These are phyloP conservation scores for Kwoniella mangroviensis DNA, from an alignment of 768 basidiomycete genomes.

Conservation along the genomic window DNA sequence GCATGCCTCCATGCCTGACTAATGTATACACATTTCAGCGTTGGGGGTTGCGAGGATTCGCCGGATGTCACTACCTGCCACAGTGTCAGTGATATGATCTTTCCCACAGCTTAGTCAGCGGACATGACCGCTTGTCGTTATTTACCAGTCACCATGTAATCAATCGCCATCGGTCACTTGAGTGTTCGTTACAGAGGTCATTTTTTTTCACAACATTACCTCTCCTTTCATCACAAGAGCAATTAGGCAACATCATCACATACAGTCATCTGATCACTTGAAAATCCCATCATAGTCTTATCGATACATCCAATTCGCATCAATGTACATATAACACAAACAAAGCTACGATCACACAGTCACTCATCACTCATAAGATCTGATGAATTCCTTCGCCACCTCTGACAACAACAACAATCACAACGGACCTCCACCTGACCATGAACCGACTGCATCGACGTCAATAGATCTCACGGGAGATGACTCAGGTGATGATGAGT, in stretches of 20 bases:
- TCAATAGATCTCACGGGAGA: constrained; percentile 28
- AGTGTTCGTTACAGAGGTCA: not conserved
- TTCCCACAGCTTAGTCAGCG: constrained; percentile 57
- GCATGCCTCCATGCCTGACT: not conserved
- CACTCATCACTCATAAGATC: not conserved
- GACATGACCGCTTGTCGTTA: constrained; percentile 13
- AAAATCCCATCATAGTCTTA: not conserved
- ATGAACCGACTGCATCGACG: not conserved
- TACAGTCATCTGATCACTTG: not conserved
- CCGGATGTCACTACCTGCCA: not conserved
- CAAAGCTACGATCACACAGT: not conserved
- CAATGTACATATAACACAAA: constrained; percentile 3
- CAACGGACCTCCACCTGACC: constrained; percentile 11
- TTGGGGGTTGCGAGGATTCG: not conserved
- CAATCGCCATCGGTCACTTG: not conserved
- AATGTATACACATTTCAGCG: constrained; percentile 84
- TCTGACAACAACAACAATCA: not conserved
- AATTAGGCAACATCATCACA: not conserved
- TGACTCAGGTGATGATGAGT: constrained; percentile 17
- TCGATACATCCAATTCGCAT: not conserved
- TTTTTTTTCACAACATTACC: not conserved
- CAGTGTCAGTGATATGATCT: constrained; percentile 51
- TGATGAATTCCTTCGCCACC: constrained; percentile 12
- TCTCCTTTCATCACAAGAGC: constrained; percentile 2
- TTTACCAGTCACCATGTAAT: not conserved